phyloP scores from a whole-genome alignment of 2,329 filamentous ascomycete species.

The Penicillium digitatum region DNA sequence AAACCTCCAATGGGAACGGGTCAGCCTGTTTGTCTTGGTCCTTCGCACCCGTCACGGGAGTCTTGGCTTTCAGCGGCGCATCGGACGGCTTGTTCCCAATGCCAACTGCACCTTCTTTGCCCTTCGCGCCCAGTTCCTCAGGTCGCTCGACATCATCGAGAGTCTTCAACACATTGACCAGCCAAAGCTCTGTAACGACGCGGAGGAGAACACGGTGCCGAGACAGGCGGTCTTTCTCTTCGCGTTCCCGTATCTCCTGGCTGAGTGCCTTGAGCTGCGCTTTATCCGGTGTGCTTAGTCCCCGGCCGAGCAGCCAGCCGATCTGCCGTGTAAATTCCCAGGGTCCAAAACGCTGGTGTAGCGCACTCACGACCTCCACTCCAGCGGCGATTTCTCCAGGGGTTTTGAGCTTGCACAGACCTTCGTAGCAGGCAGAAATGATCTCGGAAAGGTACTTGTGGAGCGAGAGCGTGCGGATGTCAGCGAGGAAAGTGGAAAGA shows the following conservation, averaged over 20 bases:
- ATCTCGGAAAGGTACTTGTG: slow-evolving; percentile 98
- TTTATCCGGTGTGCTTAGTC: slow-evolving; percentile 86
- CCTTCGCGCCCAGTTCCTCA: slow-evolving; percentile 55
- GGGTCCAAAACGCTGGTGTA: slow-evolving; percentile 91
- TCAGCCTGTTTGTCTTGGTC: slow-evolving; percentile 69
- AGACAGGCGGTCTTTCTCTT: slow-evolving; percentile 88
- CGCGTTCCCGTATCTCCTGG: slow-evolving; percentile 80
- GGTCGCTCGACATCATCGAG: slow-evolving; percentile 65
- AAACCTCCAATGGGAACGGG: slow-evolving; percentile 92
- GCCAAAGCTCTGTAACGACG: slow-evolving; percentile 93
- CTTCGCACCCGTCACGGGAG: slow-evolving; percentile 50
- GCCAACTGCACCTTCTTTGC: slow-evolving; percentile 49
- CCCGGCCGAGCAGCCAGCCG: slow-evolving; percentile 87
- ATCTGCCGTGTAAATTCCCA: slow-evolving; percentile 85
- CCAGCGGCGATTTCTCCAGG: slow-evolving; percentile 88
- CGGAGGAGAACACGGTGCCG: slow-evolving; percentile 82
- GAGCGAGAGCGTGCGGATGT: slow-evolving; percentile 83
- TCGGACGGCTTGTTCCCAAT: slow-evolving; percentile 47
- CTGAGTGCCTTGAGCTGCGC: slow-evolving; percentile 71
- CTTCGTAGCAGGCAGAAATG: slow-evolving; percentile 91
- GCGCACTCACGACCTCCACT: slow-evolving; percentile 88
- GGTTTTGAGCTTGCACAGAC: slow-evolving; percentile 83
- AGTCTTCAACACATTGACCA: slow-evolving; percentile 81
- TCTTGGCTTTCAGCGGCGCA: slow-evolving; percentile 59
- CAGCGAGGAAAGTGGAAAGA: slow-evolving; percentile 78